Base-by-base conservation (phyloP, 2,329 filamentous ascomycete species). In the Fusarium beomiforme region DNA sequence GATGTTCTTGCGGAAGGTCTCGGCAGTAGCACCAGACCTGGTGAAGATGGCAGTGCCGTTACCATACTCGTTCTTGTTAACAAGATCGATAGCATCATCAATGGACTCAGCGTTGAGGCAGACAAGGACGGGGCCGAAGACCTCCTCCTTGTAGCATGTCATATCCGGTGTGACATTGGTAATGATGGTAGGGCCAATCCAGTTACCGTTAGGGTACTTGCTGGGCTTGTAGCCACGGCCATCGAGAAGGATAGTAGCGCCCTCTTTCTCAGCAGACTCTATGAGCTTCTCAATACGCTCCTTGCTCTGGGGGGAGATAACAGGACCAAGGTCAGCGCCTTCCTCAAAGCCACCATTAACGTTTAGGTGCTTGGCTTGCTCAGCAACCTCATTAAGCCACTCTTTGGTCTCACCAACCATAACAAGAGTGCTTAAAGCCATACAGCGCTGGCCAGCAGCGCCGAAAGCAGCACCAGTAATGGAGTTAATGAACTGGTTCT, bases 11-110 rank as follows among this genome's bases (percentile, higher is more conserved):
- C 93, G 91, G 88, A 95, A 96, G 26, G 87, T 87, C 78, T 91
- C 90, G 42, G 93, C 93, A 17, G 92, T 94, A 10, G 93, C 85
- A 24, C 93, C 93, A 23, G 89, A 93, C 71, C 88, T 87, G 17
- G 93, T 96, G 85, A 96, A 96, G 84, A 96, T 93, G 76, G 93
- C 93, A 14, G 91, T 91, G 72, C 93, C 93, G 84, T 96, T 96
- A 74, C 93, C 93, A 81, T 96, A 96, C 81, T 94, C 92, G 83
- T 96, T 96, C 67, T 84, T 85, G 84, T 96, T 96, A 85, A 96
- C 95, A 71, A 95, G 84, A 34, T 92, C 88, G 75, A 96, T 91
- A 39, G 93, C 93, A 57, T 94, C 92, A 78, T 95, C 92, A 59
- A 95, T 87, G 9, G 92, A 93, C 43, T 91, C 88, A 21, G 92